These are phyloP conservation scores for Aciculoconidium aculeatum DNA, from an alignment of 805 yeast genomes.

Conservation along the genomic window DNA sequence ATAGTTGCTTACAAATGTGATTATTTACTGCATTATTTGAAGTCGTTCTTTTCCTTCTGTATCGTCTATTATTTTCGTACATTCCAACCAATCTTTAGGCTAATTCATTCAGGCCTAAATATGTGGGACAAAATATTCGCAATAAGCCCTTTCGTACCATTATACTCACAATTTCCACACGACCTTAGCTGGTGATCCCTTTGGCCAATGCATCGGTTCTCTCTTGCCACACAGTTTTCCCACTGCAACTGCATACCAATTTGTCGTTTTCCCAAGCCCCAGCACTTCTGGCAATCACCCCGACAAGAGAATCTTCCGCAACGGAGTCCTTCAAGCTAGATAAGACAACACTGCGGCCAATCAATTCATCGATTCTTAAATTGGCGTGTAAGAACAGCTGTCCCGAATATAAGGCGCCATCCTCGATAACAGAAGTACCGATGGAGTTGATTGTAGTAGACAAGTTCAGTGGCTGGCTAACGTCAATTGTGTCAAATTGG, in stretches of 20 bases:
- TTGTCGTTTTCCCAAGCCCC: slow-evolving; percentile 97
- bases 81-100: too few relatives aligned
- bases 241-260: slow-evolving; percentile 89
- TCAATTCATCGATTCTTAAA: slow-evolving; percentile 50
- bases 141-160: too few relatives aligned
- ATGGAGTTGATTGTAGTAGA: slow-evolving; percentile 27
- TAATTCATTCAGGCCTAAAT: too few relatives aligned
- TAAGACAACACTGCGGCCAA: slow-evolving; percentile 63
- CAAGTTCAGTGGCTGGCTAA: slow-evolving; percentile 17
- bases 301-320: slow-evolving; percentile 49
- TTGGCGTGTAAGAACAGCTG: slow-evolving; percentile 37
- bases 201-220: slow-evolving; percentile 64
- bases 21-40: too few relatives aligned
- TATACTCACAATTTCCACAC: too few relatives aligned
- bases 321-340: slow-evolving; percentile 35
- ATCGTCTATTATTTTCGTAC: too few relatives aligned
- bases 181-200: slow-evolving; percentile 50
- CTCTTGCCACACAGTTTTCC: slow-evolving; percentile 96
- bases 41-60: too few relatives aligned
- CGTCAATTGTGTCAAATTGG: slow-evolving; percentile 36
- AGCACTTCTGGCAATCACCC: slow-evolving; percentile 93
- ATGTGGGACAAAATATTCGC: too few relatives aligned
- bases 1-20: too few relatives aligned
- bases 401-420: slow-evolving; percentile 22
- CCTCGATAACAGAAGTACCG: slow-evolving; percentile 23